Conservation (phyloP, 495 filamentous ascomycete genomes). For the Filosporella fistucella region DNA sequence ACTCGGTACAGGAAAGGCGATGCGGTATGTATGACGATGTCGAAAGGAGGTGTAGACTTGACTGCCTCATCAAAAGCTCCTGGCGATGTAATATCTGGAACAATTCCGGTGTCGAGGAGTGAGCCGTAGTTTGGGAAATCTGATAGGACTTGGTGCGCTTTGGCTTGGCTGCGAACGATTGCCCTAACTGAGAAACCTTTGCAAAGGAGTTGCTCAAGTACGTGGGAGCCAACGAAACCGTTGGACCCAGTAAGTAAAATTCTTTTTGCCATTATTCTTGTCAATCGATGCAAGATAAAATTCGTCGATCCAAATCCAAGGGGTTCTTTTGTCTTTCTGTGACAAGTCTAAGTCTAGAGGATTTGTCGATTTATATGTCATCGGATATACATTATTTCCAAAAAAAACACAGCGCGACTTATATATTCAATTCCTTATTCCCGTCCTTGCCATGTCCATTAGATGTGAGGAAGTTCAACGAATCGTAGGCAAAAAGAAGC, state of each 20-base stretch:
- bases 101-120: constrained; percentile 26
- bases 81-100: constrained; percentile 30
- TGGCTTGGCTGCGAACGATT: constrained; percentile 21
- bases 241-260: constrained; percentile 31
- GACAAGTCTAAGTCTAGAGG: too few relatives aligned
- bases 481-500: too few relatives aligned
- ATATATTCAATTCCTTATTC: too few relatives aligned
- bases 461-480: too few relatives aligned
- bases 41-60: constrained; percentile 31
- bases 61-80: constrained; percentile 24
- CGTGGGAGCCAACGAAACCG: constrained; percentile 35
- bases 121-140: constrained; percentile 13
- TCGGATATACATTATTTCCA: too few relatives aligned
- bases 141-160: constrained; percentile 21
- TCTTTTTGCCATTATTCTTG: constrained; percentile 4
- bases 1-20: constrained; percentile 31
- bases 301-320: too few relatives aligned
- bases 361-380: too few relatives aligned
- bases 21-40: constrained; percentile 33
- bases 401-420: too few relatives aligned
- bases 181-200: constrained; percentile 25
- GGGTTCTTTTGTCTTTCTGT: too few relatives aligned
- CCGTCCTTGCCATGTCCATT: too few relatives aligned
- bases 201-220: constrained; percentile 17
- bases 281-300: too few relatives aligned